A percentile compares a stretch with the other conserved stretches of the same genome.
These are phyloP conservation scores for Groenewaldozyma sp. DNA, from an alignment of 1,139 yeast species.

Conservation along the genomic window DNA sequence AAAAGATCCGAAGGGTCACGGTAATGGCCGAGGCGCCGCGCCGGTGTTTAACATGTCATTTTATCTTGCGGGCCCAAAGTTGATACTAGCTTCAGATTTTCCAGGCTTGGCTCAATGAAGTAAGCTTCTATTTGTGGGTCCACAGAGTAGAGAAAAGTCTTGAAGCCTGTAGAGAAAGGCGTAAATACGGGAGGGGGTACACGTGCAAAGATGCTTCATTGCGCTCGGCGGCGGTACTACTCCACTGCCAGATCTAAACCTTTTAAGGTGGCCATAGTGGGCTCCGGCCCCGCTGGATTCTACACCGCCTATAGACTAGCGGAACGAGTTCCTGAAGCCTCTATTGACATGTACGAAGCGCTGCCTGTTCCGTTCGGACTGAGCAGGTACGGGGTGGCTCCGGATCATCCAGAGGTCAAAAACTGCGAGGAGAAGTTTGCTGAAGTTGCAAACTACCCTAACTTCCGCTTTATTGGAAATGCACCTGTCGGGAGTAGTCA, in stretches of 20 bases:
- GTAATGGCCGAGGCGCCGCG: too few relatives aligned
- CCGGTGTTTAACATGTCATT: too few relatives aligned
- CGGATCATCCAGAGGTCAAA: slow-evolving; percentile 98
- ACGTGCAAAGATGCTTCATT: too few relatives aligned
- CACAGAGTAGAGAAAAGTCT: too few relatives aligned
- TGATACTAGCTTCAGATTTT: too few relatives aligned
- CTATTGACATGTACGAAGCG: slow-evolving; percentile 53
- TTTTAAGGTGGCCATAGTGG: slow-evolving; percentile 60
- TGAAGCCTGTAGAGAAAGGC: too few relatives aligned
- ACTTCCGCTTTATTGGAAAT: slow-evolving; percentile 68
- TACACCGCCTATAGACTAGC: slow-evolving; percentile 76
- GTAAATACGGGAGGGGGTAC: too few relatives aligned
- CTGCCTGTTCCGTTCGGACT: slow-evolving; percentile 89
- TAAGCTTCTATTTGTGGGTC: too few relatives aligned
- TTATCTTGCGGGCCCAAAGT: too few relatives aligned
- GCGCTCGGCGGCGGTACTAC: background rate
- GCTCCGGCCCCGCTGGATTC: slow-evolving; percentile 96
- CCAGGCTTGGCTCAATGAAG: too few relatives aligned
- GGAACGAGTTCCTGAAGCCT: slow-evolving; percentile 35
- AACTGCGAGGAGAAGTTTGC: slow-evolving; percentile 59
- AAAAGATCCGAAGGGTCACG: too few relatives aligned
- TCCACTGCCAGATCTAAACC: slow-evolving; percentile 4
- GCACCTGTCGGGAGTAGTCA: slow-evolving; percentile 52
- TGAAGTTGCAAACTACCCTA: slow-evolving; percentile 41
- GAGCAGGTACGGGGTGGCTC: slow-evolving; percentile 94